Percentiles rank a stretch among this genome's conserved stretches.
These are phyloP conservation scores for Komagataella mondaviorum DNA, from an alignment of 805 yeast genomes.

Conservation along the genomic window DNA sequence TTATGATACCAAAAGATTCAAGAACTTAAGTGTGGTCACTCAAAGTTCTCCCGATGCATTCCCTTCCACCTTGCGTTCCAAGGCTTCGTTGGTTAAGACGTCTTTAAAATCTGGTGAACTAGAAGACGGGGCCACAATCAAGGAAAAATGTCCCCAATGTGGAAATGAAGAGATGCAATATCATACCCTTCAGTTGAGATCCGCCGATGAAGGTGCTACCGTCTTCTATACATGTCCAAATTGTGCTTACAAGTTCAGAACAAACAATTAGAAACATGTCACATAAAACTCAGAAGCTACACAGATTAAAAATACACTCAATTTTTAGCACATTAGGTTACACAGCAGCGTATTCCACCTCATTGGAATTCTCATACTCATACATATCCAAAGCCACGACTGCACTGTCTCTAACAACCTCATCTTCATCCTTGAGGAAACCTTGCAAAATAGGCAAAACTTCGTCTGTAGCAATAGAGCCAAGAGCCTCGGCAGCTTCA, in stretches of 20 bases:
- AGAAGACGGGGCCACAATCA: conserved; percentile 92
- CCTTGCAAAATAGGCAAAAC: conserved; percentile 78
- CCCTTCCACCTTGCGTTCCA: conserved; percentile 71
- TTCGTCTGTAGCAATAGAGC: conserved; percentile 92
- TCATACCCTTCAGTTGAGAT: conserved; percentile 90
- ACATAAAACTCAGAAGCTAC: neutral
- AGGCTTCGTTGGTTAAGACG: conserved; percentile 86
- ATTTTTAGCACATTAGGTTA: neutral
- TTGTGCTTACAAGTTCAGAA: conserved; percentile 89
- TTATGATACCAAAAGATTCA: conserved; percentile 37
- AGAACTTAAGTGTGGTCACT: conserved; percentile 76
- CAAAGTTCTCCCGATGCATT: conserved; percentile 86
- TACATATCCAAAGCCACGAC: conserved; percentile 97
- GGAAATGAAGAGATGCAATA: conserved; percentile 97
- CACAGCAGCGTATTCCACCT: conserved; percentile 57
- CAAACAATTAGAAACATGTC: conserved; percentile 52
- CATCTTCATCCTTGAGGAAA: conserved; percentile 69
- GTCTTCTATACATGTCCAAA: conserved; percentile 92
- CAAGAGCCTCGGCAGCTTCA: conserved; percentile 98
- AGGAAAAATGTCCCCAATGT: conserved; percentile 98
- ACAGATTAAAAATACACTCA: neutral
- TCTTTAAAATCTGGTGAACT: conserved; percentile 60
- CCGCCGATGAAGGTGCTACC: conserved; percentile 99
- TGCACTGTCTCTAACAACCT: conserved; percentile 93
- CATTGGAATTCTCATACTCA: conserved; percentile 80